Evolutionary conservation across 1,284 basidiomycete species (phyloP).

Genomic region (Porogramme epimiltina): DNA sequence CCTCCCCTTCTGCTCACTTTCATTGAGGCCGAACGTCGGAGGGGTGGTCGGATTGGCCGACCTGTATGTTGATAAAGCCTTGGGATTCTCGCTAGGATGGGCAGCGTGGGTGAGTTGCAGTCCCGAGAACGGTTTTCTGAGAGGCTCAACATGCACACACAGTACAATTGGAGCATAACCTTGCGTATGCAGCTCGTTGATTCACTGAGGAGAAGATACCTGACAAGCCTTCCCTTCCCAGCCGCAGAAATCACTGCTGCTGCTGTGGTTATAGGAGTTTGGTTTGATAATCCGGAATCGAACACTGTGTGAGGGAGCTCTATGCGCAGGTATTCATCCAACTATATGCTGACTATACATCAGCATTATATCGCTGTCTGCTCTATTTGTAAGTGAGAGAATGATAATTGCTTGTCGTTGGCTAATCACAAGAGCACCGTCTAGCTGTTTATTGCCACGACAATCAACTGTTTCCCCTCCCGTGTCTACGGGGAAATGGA

Average conservation of each 20-base stretch:
- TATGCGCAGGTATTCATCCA: not conserved
- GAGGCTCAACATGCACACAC: not conserved
- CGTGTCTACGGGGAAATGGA: constrained; percentile 38
- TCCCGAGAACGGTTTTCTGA: no score
- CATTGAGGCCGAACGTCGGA: constrained; percentile 69
- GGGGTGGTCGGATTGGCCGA: constrained; percentile 78
- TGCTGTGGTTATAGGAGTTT: constrained; percentile 25
- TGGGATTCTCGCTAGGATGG: constrained; percentile 34
- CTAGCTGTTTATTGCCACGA: constrained; percentile 77
- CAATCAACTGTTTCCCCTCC: constrained; percentile 31
- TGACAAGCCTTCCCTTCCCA: no score
- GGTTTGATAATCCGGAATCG: constrained; percentile 18
- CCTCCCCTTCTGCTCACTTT: not conserved
- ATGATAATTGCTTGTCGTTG: not conserved
- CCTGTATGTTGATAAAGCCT: constrained; percentile 32
- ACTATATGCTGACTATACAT: not conserved
- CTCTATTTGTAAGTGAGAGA: constrained; percentile 27
- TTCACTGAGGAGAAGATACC: no score
- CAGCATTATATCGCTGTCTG: constrained; percentile 21
- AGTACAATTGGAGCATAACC: constrained; percentile 36
- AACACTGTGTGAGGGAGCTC: constrained; percentile 18
- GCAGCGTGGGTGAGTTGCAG: constrained; percentile 30
- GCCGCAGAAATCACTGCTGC: constrained; percentile 34
- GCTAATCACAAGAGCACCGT: not conserved
- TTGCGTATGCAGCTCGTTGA: no score